A percentile compares a stretch with the other conserved stretches of the same genome.
These are phyloP conservation scores for Erythrobasidium yunnanense DNA, from an alignment of 768 basidiomycete species.

Conservation along the genomic window DNA sequence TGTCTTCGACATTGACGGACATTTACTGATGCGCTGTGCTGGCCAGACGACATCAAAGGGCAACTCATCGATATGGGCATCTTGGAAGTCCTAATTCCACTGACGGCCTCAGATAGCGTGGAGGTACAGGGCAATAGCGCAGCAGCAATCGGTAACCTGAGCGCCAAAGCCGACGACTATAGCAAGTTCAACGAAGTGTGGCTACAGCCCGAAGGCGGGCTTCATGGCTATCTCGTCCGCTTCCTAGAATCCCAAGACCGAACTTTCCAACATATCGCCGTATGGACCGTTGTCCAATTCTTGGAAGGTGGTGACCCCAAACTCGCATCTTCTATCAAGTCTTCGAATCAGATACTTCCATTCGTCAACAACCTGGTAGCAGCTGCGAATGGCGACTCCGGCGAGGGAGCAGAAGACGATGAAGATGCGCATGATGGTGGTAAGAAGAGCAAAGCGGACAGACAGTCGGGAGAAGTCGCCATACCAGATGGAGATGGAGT, in stretches of 20 bases:
- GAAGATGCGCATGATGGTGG: too few species aligned
- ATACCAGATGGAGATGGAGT: conserved; percentile 17
- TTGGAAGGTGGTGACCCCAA: conserved; percentile 92
- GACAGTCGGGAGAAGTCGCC: conserved; percentile 7
- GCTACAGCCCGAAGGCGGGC: conserved; percentile 94
- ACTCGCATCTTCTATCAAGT: conserved; percentile 78
- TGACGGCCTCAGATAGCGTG: conserved; percentile 89
- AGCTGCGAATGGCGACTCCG: background rate
- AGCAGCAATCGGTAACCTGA: conserved; percentile 90
- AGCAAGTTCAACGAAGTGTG: conserved; percentile 95
- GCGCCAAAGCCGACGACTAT: conserved; percentile 82
- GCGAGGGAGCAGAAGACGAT: background rate
- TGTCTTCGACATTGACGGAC: background rate
- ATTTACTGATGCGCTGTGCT: background rate
- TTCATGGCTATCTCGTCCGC: conserved; percentile 85
- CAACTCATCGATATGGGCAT: conserved; percentile 97
- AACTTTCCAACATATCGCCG: conserved; percentile 98
- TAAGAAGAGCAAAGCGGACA: background rate
- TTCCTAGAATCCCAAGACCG: conserved; percentile 88
- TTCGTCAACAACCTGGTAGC: conserved; percentile 63
- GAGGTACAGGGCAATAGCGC: conserved; percentile 99
- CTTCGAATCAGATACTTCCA: conserved; percentile 65
- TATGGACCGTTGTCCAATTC: conserved; percentile 97
- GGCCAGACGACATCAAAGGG: conserved; percentile 83
- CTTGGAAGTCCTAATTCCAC: conserved; percentile 88